A percentile compares a stretch with the other conserved stretches of the same genome.
These are phyloP conservation scores for Lactuca sativa DNA, from an alignment of 129 eudicot species.

Conservation along the genomic window DNA sequence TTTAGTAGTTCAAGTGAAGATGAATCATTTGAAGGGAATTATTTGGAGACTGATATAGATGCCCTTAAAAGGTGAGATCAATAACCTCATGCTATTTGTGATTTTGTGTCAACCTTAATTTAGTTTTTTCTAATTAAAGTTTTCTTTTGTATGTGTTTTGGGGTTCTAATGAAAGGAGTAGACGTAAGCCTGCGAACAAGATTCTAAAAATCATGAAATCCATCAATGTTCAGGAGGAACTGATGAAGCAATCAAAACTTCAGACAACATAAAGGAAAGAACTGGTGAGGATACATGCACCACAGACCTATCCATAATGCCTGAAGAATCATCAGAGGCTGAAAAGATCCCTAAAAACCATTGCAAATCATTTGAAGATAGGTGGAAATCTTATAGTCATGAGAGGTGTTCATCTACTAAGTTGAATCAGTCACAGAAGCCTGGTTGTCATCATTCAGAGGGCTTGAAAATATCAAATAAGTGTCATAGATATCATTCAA, in stretches of 20 bases:
- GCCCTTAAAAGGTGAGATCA: constrained; percentile 36
- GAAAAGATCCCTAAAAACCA: constrained; percentile 35
- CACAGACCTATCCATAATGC: constrained; percentile 29
- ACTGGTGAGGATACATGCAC: constrained; percentile 28
- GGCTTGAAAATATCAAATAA: background rate
- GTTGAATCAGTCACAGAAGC: background rate
- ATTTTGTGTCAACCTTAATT: constrained; percentile 9
- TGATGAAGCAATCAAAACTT: constrained; percentile 29
- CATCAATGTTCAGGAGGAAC: constrained; percentile 19
- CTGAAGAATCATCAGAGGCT: constrained; percentile 27
- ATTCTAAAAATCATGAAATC: constrained; percentile 25
- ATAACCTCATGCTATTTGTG: background rate
- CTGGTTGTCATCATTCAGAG: background rate
- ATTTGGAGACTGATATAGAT: constrained; percentile 27
- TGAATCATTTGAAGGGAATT: constrained; percentile 38
- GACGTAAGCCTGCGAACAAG: constrained; percentile 20
- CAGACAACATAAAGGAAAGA: constrained; percentile 26
- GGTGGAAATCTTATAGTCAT: background rate
- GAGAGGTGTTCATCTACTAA: background rate
- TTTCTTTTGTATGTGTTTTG: constrained; percentile 19
- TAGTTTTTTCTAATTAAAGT: background rate
- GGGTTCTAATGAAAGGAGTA: constrained; percentile 31
- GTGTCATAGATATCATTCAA: constrained; percentile 33
- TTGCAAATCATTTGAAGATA: constrained; percentile 19
- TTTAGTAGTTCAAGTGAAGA: constrained; percentile 47